phyloP scores from a whole-genome alignment of 306 rosid genomes.

The Adenanthera pavonina region DNA sequence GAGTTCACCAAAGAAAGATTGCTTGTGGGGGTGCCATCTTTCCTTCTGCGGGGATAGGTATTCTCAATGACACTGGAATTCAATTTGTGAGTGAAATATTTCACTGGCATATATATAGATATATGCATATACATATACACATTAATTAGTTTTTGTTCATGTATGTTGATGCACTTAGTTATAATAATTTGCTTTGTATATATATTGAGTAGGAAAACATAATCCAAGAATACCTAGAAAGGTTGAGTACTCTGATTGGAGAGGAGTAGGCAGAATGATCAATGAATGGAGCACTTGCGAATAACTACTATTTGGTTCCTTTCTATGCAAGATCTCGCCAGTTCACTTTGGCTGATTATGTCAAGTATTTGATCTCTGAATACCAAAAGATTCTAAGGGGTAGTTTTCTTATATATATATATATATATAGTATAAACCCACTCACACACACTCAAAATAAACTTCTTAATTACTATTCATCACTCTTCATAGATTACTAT shows the following conservation, averaged over 20 bases:
- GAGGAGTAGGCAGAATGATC: conserved; percentile 34
- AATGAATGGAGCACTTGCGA: conserved; percentile 64
- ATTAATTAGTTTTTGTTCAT: too few relatives aligned
- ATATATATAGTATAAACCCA: too few relatives aligned
- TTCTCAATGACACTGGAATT: conserved; percentile 87
- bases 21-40: conserved; percentile 84
- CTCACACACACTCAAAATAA: too few relatives aligned
- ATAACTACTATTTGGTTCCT: conserved; percentile 80
- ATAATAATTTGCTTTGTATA: not conserved
- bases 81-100: conserved; percentile 62
- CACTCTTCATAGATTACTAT: too few relatives aligned
- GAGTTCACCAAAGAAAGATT: conserved; percentile 57
- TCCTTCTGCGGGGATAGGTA: conserved; percentile 94
- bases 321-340: conserved; percentile 82
- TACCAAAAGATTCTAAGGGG: conserved; percentile 63
- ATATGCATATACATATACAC: not conserved
- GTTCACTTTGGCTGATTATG: conserved; percentile 61
- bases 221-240: conserved; percentile 61
- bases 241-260: conserved; percentile 64
- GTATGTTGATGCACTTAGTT: too few relatives aligned
- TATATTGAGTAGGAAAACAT: conserved; percentile 60
- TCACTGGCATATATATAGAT: not conserved
- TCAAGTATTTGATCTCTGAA: conserved; percentile 62
- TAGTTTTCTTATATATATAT: not conserved
- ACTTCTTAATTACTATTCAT: too few relatives aligned